Evolutionary conservation across 1,284 basidiomycete species (phyloP).

Genomic region (Puccinia hordei): DNA sequence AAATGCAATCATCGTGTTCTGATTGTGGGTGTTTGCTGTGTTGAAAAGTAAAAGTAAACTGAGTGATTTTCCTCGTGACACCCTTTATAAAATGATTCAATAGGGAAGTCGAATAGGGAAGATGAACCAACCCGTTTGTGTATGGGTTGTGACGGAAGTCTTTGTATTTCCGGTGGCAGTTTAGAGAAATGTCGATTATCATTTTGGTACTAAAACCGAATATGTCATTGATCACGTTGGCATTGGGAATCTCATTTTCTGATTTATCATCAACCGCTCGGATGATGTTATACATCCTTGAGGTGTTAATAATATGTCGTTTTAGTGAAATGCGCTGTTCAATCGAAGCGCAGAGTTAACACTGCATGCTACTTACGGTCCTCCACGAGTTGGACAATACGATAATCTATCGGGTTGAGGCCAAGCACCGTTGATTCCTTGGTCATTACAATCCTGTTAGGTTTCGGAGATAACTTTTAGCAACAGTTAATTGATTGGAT

Average conservation of each 20-base stretch:
- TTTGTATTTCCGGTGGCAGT: slow-evolving; percentile 3
- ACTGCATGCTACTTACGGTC: slow-evolving; percentile 23
- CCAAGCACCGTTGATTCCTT: slow-evolving; percentile 34
- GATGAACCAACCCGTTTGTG: not conserved
- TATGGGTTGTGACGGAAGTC: not conserved
- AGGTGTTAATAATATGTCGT: too few relatives aligned
- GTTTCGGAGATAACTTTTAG: not conserved
- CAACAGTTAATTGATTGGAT: not conserved
- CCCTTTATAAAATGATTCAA: not conserved
- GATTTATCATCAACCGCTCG: slow-evolving; percentile 14
- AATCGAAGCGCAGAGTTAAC: too few relatives aligned
- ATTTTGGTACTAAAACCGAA: slow-evolving; percentile 22
- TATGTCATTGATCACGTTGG: slow-evolving; percentile 9
- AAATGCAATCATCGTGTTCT: slow-evolving; percentile 4
- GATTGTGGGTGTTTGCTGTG: not conserved
- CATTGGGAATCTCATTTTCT: not conserved
- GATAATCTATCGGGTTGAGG: slow-evolving; percentile 19
- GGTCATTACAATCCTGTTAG: slow-evolving; percentile 27
- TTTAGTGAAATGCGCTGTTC: too few relatives aligned
- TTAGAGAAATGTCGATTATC: slow-evolving; percentile 3
- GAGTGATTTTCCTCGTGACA: too few relatives aligned
- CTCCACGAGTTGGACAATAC: not conserved
- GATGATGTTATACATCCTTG: slow-evolving; percentile 29
- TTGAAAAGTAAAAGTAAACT: not conserved
- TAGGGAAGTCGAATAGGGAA: not conserved